Base-by-base conservation (phyloP, 78 protist species). In the Dictyostelium intermedium region DNA sequence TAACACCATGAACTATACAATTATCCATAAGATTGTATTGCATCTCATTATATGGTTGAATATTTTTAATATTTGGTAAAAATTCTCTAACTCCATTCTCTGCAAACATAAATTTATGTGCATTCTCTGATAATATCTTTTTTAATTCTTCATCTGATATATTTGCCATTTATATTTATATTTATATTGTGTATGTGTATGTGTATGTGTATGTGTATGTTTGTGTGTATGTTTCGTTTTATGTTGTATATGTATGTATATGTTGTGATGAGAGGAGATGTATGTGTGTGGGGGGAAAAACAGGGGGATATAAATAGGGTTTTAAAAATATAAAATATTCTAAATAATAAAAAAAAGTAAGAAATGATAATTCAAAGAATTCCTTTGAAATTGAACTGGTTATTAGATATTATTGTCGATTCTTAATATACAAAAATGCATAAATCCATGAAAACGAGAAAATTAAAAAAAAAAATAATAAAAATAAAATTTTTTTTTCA, bases 41-140 rank as follows among this genome's bases (percentile, higher is more conserved):
- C 63, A 35, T 78, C 34, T 80, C 79, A 47, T 89, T 81, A 41
- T 69, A 60, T 14, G 94, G 94, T 43, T 81, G 82, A 41, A 89
- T 89, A n/a, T 27, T 27, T 77, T 47, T 77, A 18, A 77, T 77
- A 41, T 41, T 35, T 77, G 82, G 82, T 77, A 77, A 77, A 34
- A 72, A 72, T 13, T 32, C 45, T 72, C 25, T 34, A 16, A 27
- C 45, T 0, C 45, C 45, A 14, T 20, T 34, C 9, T 72, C 79
- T 11, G 20, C 45, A 66, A 66, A 66, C 79, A 72, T 72, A 72
- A 72, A 72, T 32, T 34, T 72, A 72, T 72, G 79, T 34, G 79
- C 79, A 72, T 72, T 72, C 7, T 72, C 79, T 72, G 79, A 72
- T 34, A 72, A 30, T 14, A 72, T 34, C 25, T 72, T 72, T 34